phyloP scores from a whole-genome alignment of 345 rosid species.

The Murraya koenigii region DNA sequence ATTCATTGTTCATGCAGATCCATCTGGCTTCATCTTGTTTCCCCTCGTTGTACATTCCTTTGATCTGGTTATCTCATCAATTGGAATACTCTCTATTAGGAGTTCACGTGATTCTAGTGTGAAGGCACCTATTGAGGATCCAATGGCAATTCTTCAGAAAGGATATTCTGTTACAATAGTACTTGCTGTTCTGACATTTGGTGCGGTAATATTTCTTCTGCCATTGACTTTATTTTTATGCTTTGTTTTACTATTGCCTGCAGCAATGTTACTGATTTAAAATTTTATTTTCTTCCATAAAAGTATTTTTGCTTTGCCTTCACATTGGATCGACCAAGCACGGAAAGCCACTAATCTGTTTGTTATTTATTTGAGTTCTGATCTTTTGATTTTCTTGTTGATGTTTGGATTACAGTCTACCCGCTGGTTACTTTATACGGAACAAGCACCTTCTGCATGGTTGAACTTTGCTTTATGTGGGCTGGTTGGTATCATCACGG shows the following conservation, averaged over 20 bases:
- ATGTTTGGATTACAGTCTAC: constrained; percentile 63
- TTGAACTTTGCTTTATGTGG: constrained; percentile 92
- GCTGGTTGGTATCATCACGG: constrained; percentile 93
- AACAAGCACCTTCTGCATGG: constrained; percentile 99
- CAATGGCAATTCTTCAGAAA: constrained; percentile 94
- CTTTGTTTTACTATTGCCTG: constrained; percentile 1
- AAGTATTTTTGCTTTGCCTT: background rate
- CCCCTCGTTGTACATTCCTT: constrained; percentile 98
- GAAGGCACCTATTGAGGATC: constrained; percentile 83
- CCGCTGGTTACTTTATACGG: constrained; percentile 96
- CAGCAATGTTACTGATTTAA: background rate
- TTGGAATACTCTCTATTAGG: constrained; percentile 89
- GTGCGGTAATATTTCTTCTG: constrained; percentile 58
- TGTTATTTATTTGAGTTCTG: constrained; percentile 12
- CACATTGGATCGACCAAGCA: constrained; percentile 1
- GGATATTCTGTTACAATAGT: constrained; percentile 88
- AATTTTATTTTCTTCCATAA: background rate
- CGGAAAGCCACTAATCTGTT: background rate
- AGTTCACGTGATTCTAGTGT: constrained; percentile 71
- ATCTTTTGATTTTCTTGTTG: constrained; percentile 8
- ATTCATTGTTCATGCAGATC: constrained; percentile 61
- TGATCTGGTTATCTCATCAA: constrained; percentile 87
- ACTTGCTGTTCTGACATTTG: constrained; percentile 85
- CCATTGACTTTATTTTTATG: background rate
- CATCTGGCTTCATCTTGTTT: constrained; percentile 96